Evolutionary conservation across 768 basidiomycete species (phyloP).

Genomic region (Termitomyces sp.): DNA sequence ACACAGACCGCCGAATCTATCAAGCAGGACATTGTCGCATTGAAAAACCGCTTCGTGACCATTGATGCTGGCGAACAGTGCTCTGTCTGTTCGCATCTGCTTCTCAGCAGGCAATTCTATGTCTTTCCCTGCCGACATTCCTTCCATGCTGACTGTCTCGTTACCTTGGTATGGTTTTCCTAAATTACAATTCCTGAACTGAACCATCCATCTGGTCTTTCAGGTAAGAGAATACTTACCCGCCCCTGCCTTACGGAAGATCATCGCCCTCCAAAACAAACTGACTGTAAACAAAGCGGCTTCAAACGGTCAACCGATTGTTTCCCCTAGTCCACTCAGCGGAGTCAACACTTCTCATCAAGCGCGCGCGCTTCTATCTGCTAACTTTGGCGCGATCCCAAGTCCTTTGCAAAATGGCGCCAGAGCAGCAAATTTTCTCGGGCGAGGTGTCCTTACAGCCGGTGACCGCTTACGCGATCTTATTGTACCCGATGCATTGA

Average conservation of each 20-base stretch:
- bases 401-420: conserved; percentile 61
- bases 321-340: conserved; percentile 23
- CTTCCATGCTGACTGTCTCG: conserved; percentile 97
- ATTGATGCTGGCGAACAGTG: conserved; percentile 88
- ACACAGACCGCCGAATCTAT: conserved; percentile 91
- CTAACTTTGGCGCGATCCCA: conserved; percentile 59
- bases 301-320: conserved; percentile 19
- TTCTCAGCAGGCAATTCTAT: conserved; percentile 92
- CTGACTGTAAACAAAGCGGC: conserved; percentile 57
- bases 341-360: conserved; percentile 42
- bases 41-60: conserved; percentile 89
- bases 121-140: conserved; percentile 98
- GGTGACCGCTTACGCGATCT: conserved; percentile 89
- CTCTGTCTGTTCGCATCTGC: conserved; percentile 69
- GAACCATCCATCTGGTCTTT: conserved; percentile 9
- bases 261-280: conserved; percentile 83
- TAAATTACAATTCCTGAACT: conserved; percentile 9
- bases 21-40: conserved; percentile 82
- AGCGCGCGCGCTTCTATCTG: conserved; percentile 66
- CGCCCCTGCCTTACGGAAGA: conserved; percentile 75
- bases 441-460: conserved; percentile 81
- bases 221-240: conserved; percentile 94
- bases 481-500: conserved; percentile 92
- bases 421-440: conserved; percentile 65
- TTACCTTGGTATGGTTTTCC: conserved; percentile 72